Conservation (phyloP, 208 protist genomes). For the Wallacemonas sp. region DNA sequence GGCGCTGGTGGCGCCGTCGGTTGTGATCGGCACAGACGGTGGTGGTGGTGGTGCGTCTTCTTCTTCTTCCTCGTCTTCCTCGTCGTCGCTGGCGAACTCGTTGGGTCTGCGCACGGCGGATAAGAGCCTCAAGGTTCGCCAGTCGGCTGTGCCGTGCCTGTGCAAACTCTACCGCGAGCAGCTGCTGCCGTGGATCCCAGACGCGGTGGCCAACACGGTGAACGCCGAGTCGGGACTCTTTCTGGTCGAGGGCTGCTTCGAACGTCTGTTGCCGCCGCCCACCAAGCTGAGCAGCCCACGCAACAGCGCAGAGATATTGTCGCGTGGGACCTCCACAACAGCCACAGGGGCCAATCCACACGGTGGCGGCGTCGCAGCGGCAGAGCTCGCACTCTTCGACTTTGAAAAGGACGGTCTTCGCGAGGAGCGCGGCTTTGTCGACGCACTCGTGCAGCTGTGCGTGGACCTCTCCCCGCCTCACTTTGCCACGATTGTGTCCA, state of each 20-base stretch:
- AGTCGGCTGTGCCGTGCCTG: constrained; percentile 53
- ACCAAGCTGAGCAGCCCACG: not conserved
- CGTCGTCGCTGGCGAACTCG: constrained; percentile 27
- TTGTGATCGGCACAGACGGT: not conserved
- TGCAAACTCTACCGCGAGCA: constrained; percentile 48
- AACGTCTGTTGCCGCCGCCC: constrained; percentile 49
- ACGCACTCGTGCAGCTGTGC: constrained; percentile 56
- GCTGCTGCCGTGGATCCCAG: constrained; percentile 60
- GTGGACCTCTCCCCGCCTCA: constrained; percentile 28
- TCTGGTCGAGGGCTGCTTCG: constrained; percentile 39
- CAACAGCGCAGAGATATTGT: not conserved
- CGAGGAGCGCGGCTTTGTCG: constrained; percentile 37
- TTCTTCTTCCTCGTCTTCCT: not conserved
- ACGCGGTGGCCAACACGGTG: constrained; percentile 42
- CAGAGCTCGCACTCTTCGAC: constrained; percentile 41
- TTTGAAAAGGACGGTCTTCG: constrained; percentile 59
- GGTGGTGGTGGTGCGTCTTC: not conserved
- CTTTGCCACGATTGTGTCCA: constrained; percentile 48
- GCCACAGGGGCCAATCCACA: not conserved
- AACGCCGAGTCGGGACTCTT: constrained; percentile 43
- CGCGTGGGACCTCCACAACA: not conserved
- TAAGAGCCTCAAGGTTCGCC: constrained; percentile 60
- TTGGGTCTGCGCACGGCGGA: constrained; percentile 64
- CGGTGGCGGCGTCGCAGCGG: not conserved
- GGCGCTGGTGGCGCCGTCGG: constrained; percentile 27